Base-by-base conservation (phyloP, 139 green algal species). In the Marvania coccoides region DNA sequence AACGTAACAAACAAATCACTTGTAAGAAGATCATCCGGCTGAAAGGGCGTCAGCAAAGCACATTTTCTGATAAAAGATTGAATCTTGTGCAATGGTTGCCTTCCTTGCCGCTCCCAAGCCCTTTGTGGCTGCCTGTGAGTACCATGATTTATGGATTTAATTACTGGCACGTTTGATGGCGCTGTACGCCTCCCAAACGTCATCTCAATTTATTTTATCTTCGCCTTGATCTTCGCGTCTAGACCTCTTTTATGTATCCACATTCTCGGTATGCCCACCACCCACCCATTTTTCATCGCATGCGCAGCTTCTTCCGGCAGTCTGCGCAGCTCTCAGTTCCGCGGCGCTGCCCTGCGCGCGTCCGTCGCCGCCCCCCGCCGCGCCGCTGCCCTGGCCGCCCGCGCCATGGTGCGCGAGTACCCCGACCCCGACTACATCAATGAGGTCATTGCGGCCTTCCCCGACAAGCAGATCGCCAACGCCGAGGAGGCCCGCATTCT, bases 401-500 rank as follows among this genome's bases (percentile, higher is more conserved):
- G 24, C 19, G 75, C 74, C 1, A 66, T 74, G 31, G 12, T 81
- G 15, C 23, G 34, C 1, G 76, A 81, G 61, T 87, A 71, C 73
- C 79, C 82, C 12, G 75, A 89, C 58, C 68, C 70, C 5, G 73
- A 87, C 12, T 87, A 81, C 54, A 77, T 87, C 3, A 68, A 61
- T 12, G 65, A 81, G 58, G 66, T 67, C 7, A 36, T 83, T 23
- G 77, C 67, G 14, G 30, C 39, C 3, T 92, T 92, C 66, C 86
- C 86, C 26, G 86, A 92, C 6, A 65, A 81, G 60, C 73, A 65
- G 19, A 72, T 91, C 38, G 86, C 86, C 15, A 87, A 78, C 26
- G 74, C 84, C 1, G 86, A 92, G 62, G 79, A 92, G 67, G 86
- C 76, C 0, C 48, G 86, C 67, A 63, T 60, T 39, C 73, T 91